Percentiles rank a stretch among this genome's conserved stretches.
Evolutionary conservation across 169 alveolate species (phyloP).

Genomic region (Plasmodium reichenowi): DNA sequence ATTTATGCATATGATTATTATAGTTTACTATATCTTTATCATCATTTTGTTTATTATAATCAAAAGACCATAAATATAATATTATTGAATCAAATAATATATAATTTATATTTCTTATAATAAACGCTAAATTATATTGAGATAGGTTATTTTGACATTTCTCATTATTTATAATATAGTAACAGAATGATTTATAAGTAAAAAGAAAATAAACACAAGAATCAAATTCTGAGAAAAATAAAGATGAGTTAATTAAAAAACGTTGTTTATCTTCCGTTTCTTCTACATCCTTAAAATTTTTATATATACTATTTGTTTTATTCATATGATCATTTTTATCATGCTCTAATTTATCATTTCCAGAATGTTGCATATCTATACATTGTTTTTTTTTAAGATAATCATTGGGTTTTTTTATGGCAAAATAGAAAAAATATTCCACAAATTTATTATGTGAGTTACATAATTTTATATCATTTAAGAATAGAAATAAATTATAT

Average conservation of each 20-base stretch:
- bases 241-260: background rate
- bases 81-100: constrained; percentile 53
- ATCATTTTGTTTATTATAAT: constrained; percentile 2
- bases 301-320: too few relatives aligned
- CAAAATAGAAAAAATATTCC: constrained; percentile 52
- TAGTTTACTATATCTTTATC: background rate
- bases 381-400: background rate
- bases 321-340: background rate
- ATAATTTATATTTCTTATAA: constrained; percentile 39
- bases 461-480: constrained; percentile 50
- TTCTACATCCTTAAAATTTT: too few relatives aligned
- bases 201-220: constrained; percentile 51
- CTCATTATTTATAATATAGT: constrained; percentile 36
- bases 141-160: constrained; percentile 24
- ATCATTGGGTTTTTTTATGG: constrained; percentile 10
- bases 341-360: background rate
- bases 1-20: constrained; percentile 16
- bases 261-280: too few relatives aligned
- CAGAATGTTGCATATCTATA: background rate
- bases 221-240: constrained; percentile 63
- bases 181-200: constrained; percentile 45
- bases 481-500: constrained; percentile 51
- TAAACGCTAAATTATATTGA: constrained; percentile 13
- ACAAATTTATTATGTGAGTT: constrained; percentile 40
- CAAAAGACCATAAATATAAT: constrained; percentile 47